Evolutionary conservation across 441 rosid genomes (phyloP), one percentile per base, ranked within the genome.

Genomic region (Gossypium lobatum): DNA sequence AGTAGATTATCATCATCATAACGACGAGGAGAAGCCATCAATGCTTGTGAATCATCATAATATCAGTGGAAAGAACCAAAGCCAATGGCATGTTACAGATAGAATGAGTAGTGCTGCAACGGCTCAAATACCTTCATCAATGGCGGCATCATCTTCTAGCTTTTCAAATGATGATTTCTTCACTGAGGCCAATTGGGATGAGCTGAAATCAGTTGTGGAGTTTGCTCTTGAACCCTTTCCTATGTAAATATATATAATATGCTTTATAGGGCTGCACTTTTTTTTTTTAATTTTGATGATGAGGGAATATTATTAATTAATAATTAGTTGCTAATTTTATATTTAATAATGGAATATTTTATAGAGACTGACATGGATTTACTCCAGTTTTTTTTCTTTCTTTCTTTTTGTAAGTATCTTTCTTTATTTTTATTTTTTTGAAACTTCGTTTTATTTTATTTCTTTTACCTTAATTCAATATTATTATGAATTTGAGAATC

Each of bases 161-260:
- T 65, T 77, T 70, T 75, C 82, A 2, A 72, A 82, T 57, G 28
- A 50, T 57, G 76, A 86, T 14, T 74, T 80, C 23, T 61, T 84
- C 73, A 23, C 70, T 0, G 72, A 80, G 73, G 91, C 78, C 25
- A 87, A 82, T 53, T 94, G 96, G 95, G 97, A 94, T 76, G 97
- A 93, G 80, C 89, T 93, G 46, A 77, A 88, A 74, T 84, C 96
- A 9, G 90, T 83, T 14, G 96, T 90, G 2, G 93, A 85, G 6
- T 85, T 80, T 77, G 91, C 92, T 50, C 76, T 88, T 6, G 84
- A 83, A 75, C 87, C 88, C 7, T 79, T 86, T 58, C 75, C 58
- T 23, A 42, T 75, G 81, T 83, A 76, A 79, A 78, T 77, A 72
- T 31, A 31, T 4, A 31, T 1, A 31, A 31, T 31, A 31, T 4